Base-by-base conservation (phyloP, 805 yeast genomes). In the Yamadazyma paraphyllophila region DNA sequence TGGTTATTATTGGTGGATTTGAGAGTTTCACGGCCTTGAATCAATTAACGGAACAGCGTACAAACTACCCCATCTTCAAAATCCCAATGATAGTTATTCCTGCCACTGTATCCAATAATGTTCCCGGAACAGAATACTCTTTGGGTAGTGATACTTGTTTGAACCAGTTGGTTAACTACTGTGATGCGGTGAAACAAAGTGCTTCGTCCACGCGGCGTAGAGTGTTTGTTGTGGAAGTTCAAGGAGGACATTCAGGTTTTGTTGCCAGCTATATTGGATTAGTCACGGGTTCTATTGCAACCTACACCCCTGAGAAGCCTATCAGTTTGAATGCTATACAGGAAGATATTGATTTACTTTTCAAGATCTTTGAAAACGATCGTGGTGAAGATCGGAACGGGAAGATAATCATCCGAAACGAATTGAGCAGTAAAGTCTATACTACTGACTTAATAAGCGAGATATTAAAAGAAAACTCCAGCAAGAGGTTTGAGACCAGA, bases 201-300 rank as follows among this genome's bases (percentile, higher is more conserved):
- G 94, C 95, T 9, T 77, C 88, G 12, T 84, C 91, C 13, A 78
- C 90, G 1, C 76, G 92, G 73, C 79, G 85, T 57, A 75, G 94
- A 64, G 85, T 83, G 12, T 86, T 86, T 58, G 88, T 86, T 30
- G 87, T 86, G 49, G 95, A 86, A 59, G 85, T 83, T 26, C 95
- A 86, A 69, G 95, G 95, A 58, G 95, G 95, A 44, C 81, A 86
- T 65, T 82, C 88, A 20, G 95, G 95, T 41, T 86, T 76, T 61
- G 78, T 86, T 55, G 90, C 94, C 15, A 76, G 88, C 2, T 77
- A 74, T 55, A 79, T 83, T 11, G 85, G 84, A 27, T 66, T 87
- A 48, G 81, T 83, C 37, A 77, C 84, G 27, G 92, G 92, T 54
- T 84, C 91, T 2, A 78, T 79, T 48, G 87, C 85, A 4, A 78